Evolutionary conservation across 2,329 filamentous ascomycete genomes (phyloP).

Genomic region (Cordyceps farinosa): DNA sequence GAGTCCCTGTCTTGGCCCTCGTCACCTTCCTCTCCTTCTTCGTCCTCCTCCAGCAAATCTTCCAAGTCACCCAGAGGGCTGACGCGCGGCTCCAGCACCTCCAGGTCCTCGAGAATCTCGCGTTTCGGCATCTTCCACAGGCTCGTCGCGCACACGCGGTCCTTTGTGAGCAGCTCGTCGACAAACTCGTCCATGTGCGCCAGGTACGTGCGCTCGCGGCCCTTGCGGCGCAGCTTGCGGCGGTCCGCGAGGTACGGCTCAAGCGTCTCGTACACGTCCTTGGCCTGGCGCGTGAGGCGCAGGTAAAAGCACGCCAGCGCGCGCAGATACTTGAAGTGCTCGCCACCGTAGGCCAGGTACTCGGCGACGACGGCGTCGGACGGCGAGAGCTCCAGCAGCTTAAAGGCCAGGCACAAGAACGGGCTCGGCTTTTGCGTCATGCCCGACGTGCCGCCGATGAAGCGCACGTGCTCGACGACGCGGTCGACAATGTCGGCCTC

Average conservation of each 20-base stretch:
- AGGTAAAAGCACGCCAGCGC: slow-evolving; percentile 91
- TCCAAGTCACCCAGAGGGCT: slow-evolving; percentile 81
- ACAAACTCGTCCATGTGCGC: slow-evolving; percentile 90
- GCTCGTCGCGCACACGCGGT: slow-evolving; percentile 85
- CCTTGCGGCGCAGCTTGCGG: slow-evolving; percentile 76
- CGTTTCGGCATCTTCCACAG: slow-evolving; percentile 87
- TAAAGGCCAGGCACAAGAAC: slow-evolving; percentile 92
- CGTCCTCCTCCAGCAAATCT: slow-evolving; percentile 58
- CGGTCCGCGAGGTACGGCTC: slow-evolving; percentile 81
- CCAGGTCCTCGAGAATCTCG: slow-evolving; percentile 81
- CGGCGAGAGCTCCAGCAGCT: slow-evolving; percentile 84
- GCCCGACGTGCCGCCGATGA: slow-evolving; percentile 85
- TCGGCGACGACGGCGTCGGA: slow-evolving; percentile 73
- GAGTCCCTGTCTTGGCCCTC: slow-evolving; percentile 44
- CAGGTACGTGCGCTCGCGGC: slow-evolving; percentile 68
- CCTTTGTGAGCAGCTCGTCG: slow-evolving; percentile 84
- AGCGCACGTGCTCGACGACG: slow-evolving; percentile 75
- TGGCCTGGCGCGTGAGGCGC: slow-evolving; percentile 77
- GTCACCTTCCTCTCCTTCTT: slow-evolving; percentile 22
- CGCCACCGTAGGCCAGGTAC: slow-evolving; percentile 73
- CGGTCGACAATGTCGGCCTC: slow-evolving; percentile 79
- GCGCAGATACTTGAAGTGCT: slow-evolving; percentile 80
- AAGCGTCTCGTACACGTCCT: slow-evolving; percentile 73
- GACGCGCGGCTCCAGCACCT: slow-evolving; percentile 77
- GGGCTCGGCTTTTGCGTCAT: slow-evolving; percentile 81